phyloP scores from a whole-genome alignment of 2,329 filamentous ascomycete genomes.

The Thielaviopsis musarum region DNA sequence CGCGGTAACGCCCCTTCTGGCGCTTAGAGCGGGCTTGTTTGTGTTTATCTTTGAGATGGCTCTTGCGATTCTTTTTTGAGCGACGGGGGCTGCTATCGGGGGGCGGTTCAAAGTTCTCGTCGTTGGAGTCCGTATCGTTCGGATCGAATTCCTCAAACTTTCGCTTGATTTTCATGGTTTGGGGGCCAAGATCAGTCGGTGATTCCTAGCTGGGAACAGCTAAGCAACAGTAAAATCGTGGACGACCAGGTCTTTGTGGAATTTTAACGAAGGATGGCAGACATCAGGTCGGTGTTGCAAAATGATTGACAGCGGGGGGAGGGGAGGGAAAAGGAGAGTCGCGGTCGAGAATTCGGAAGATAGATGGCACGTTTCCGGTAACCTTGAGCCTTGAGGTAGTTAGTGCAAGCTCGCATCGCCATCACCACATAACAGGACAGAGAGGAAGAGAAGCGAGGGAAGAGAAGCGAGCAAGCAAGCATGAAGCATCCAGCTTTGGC shows the following conservation, averaged over 20 bases:
- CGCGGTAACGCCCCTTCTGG: slow-evolving; percentile 31
- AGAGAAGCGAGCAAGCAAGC: neutral
- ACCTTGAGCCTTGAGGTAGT: neutral
- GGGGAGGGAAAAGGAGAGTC: neutral
- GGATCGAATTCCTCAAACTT: slow-evolving; percentile 44
- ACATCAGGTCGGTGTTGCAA: slow-evolving; percentile 3
- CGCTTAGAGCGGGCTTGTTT: slow-evolving; percentile 21
- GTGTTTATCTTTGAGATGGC: slow-evolving; percentile 20
- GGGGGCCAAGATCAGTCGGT: slow-evolving; percentile 12
- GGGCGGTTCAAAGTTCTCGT: slow-evolving; percentile 46
- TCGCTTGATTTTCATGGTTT: slow-evolving; percentile 35
- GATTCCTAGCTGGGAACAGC: slow-evolving; percentile 10
- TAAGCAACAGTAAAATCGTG: slow-evolving; percentile 4
- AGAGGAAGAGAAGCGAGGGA: neutral
- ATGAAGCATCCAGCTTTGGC: no score
- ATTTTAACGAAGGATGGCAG: neutral
- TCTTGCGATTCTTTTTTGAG: slow-evolving; percentile 21
- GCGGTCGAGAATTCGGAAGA: neutral
- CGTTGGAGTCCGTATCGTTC: slow-evolving; percentile 48
- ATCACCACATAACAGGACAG: no score
- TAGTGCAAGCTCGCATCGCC: neutral
- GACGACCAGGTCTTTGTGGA: neutral
- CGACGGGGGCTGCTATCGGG: slow-evolving; percentile 27
- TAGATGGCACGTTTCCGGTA: neutral
- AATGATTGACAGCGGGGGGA: neutral